Conservation (phyloP, 495 filamentous ascomycete genomes). For the Cladorrhinum samala region DNA sequence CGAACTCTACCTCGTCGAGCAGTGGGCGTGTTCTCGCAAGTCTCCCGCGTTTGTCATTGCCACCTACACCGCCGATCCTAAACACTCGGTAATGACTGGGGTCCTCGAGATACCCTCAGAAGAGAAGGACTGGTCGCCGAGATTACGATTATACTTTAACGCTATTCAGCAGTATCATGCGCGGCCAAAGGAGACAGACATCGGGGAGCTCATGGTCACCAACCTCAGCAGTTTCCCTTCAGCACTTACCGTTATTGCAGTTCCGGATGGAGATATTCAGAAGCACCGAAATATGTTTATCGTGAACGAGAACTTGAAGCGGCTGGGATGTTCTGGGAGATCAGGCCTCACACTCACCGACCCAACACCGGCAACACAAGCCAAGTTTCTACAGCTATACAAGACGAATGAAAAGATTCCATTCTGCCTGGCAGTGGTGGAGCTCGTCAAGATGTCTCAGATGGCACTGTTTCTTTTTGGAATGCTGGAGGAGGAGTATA, state of each 20-base stretch:
- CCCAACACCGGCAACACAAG: slow-evolving; percentile 72
- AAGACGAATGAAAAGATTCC: slow-evolving; percentile 74
- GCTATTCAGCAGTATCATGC: slow-evolving; percentile 80
- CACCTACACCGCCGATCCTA: slow-evolving; percentile 84
- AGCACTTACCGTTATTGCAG: slow-evolving; percentile 76
- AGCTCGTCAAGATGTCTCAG: slow-evolving; percentile 90
- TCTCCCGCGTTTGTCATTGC: slow-evolving; percentile 90
- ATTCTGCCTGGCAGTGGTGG: slow-evolving; percentile 69
- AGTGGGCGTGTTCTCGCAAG: slow-evolving; percentile 90
- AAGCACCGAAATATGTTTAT: slow-evolving; percentile 81
- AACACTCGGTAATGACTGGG: slow-evolving; percentile 69
- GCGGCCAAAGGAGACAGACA: slow-evolving; percentile 69
- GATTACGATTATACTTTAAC: slow-evolving; percentile 76
- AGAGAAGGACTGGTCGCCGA: slow-evolving; percentile 71
- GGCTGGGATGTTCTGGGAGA: slow-evolving; percentile 84
- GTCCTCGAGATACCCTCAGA: slow-evolving; percentile 79
- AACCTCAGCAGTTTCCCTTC: slow-evolving; percentile 88
- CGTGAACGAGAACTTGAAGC: slow-evolving; percentile 91
- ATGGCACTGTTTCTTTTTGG: slow-evolving; percentile 81
- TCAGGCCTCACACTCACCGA: slow-evolving; percentile 71
- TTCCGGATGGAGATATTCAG: slow-evolving; percentile 80
- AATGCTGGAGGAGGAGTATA: slow-evolving; percentile 81
- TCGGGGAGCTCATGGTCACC: slow-evolving; percentile 87
- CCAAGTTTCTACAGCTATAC: slow-evolving; percentile 90
- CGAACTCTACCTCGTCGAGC: slow-evolving; percentile 91